Percentiles rank a stretch among this genome's conserved stretches.
Evolutionary conservation across 129 eudicot species (phyloP).

Genomic region (Gnaphalium uliginosum): DNA sequence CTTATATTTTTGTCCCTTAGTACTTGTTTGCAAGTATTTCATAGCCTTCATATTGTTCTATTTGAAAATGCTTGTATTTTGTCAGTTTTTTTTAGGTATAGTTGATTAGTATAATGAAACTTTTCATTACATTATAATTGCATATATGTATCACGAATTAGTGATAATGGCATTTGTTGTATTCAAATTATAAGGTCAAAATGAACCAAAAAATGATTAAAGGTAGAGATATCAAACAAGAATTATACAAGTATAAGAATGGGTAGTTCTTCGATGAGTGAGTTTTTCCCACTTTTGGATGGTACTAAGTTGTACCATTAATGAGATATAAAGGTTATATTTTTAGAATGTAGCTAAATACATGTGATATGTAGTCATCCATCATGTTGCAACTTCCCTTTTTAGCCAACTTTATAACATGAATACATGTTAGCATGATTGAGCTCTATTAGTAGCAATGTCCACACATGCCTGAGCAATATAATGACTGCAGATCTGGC

Average conservation of each 20-base stretch:
- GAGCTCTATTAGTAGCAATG: conserved; percentile 2
- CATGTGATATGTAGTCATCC: neutral
- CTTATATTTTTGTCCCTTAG: neutral
- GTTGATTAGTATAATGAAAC: too few species aligned
- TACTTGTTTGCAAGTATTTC: neutral
- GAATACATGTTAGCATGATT: neutral
- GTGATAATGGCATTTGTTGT: too few species aligned
- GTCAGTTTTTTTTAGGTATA: too few species aligned
- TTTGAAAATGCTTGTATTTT: neutral
- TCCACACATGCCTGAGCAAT: neutral
- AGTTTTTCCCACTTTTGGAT: neutral
- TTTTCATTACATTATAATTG: neutral
- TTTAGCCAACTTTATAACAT: conserved; percentile 7
- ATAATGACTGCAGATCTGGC: conserved; percentile 26
- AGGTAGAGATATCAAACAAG: neutral
- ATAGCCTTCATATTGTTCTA: neutral
- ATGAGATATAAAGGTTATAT: neutral
- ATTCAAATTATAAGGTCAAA: too few species aligned
- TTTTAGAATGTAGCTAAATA: neutral
- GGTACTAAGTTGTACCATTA: neutral
- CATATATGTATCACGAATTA: neutral
- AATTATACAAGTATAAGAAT: neutral
- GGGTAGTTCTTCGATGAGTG: too few species aligned
- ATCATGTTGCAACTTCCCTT: neutral
- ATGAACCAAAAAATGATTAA: neutral